A percentile compares a stretch with the other conserved stretches of the same genome.
phyloP scores from a whole-genome alignment of 306 rosid species.

The Vicia faba region DNA sequence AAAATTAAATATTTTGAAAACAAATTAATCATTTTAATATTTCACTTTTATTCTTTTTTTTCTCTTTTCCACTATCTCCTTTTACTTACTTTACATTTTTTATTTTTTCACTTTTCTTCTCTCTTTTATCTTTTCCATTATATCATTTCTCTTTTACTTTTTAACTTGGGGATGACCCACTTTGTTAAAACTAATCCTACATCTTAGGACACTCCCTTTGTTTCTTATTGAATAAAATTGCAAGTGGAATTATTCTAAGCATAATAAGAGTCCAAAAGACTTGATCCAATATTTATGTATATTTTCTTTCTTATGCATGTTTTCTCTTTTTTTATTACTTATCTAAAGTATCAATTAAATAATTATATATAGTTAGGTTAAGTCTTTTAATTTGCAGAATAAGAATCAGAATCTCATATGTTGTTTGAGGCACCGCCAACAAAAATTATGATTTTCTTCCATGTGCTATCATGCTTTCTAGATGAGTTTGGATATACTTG shows the following conservation, averaged over 20 bases:
- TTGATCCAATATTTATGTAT: constrained; percentile 35
- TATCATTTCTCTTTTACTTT: too few species aligned
- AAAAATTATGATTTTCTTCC: constrained; percentile 31
- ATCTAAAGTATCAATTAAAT: constrained; percentile 21
- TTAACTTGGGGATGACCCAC: constrained; percentile 1
- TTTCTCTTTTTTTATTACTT: constrained; percentile 15
- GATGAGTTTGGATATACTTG: constrained; percentile 34
- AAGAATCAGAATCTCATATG: constrained; percentile 56
- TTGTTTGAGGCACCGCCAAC: constrained; percentile 31
- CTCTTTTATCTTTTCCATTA: too few species aligned
- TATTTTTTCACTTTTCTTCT: too few species aligned
- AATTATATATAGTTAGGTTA: constrained; percentile 15
- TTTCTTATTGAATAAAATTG: constrained; percentile 29
- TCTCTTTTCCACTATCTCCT: too few species aligned
- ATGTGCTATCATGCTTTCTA: constrained; percentile 52
- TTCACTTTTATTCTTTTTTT: too few species aligned
- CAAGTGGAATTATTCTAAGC: constrained; percentile 35
- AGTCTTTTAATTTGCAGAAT: constrained; percentile 35
- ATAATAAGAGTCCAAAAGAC: constrained; percentile 11
- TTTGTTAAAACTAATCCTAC: constrained; percentile 41
- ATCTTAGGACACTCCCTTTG: constrained; percentile 36
- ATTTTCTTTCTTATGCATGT: constrained; percentile 31
- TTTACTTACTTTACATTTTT: too few species aligned
- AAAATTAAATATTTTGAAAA: too few species aligned
- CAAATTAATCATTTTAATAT: too few species aligned